Evolutionary conservation across 2,329 filamentous ascomycete species (phyloP).

Genomic region (Trichophyton benhamiae): DNA sequence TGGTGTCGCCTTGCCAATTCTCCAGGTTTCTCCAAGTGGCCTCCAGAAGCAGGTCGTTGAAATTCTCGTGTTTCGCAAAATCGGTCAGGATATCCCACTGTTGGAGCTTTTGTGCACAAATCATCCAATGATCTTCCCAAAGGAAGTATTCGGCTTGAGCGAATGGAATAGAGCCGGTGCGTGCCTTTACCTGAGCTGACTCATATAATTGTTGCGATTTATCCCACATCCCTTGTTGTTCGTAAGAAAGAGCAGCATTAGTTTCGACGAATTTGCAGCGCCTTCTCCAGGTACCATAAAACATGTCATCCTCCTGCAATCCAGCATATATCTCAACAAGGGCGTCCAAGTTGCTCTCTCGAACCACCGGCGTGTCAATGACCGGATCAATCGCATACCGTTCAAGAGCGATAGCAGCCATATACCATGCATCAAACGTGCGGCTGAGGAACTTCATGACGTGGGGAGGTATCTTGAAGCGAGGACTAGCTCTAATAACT

Average conservation of each 20-base stretch:
- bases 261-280: constrained; percentile 95
- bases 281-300: constrained; percentile 92
- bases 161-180: constrained; percentile 90
- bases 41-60: constrained; percentile 90
- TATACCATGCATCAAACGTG: constrained; percentile 96
- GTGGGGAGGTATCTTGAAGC: constrained; percentile 87
- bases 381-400: constrained; percentile 74
- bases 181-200: constrained; percentile 88
- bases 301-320: constrained; percentile 89
- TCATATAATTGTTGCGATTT: constrained; percentile 97
- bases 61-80: constrained; percentile 97
- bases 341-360: constrained; percentile 91
- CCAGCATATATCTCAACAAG: constrained; percentile 85
- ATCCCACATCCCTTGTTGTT: constrained; percentile 99
- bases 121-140: constrained; percentile 98
- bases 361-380: constrained; percentile 68
- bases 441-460: constrained; percentile 90
- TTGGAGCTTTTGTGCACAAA: constrained; percentile 94
- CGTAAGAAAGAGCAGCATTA: constrained; percentile 91
- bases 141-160: constrained; percentile 96
- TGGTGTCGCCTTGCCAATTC: constrained; percentile 78
- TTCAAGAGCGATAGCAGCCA: constrained; percentile 80
- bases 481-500: constrained; percentile 68
- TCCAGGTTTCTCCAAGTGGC: constrained; percentile 93
- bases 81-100: constrained; percentile 98